Base-by-base conservation (phyloP, 345 rosid species). In the Kandelia obovata region DNA sequence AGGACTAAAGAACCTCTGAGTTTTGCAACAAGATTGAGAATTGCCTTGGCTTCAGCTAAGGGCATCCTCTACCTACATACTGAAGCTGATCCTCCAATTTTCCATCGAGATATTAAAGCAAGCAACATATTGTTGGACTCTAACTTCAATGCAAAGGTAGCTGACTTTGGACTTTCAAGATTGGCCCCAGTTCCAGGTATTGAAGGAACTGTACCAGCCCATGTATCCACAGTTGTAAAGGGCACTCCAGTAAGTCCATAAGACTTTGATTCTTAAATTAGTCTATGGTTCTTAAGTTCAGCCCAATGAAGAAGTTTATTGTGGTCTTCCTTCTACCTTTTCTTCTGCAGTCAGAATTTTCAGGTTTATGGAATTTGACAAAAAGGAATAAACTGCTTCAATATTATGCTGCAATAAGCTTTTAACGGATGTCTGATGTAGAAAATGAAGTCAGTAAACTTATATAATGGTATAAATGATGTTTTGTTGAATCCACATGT, bases 41-140 rank as follows among this genome's bases (percentile, higher is more conserved):
- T 87, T 73, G 89, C 97, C 26, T 57, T 90, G 64, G 97, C 88
- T 61, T 87, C 97, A 51, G 86, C 99, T 35, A 95, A 80, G 77
- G 96, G 99, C 56, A 90, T 92, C 71, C 79, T 88, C 56, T 92
- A 92, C 77, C 83, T 92, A 6, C 96, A 95, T 66, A 85, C 92
- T 4, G 99, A 95, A 87, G 99, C 97, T 28, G 73, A 95, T 70
- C 99, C 99, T 65, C 97, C 99, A 17, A 83, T 95, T 69, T 92
- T 90, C 72, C 96, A 95, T 75, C 85, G 96, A 6, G 99, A 95
- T 80, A 90, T 95, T 77, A 92, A 95, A 80, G 96, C 99, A 58
- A 92, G 87, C 83, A 95, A 92, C 82, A 90, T 95, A 72, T 71
- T 92, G 63, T 66, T 95, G 68, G 96, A 92, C 78, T 64, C 87